Conservation (phyloP, 164 flowering plant genomes). For the Vitis rotundifolia region DNA sequence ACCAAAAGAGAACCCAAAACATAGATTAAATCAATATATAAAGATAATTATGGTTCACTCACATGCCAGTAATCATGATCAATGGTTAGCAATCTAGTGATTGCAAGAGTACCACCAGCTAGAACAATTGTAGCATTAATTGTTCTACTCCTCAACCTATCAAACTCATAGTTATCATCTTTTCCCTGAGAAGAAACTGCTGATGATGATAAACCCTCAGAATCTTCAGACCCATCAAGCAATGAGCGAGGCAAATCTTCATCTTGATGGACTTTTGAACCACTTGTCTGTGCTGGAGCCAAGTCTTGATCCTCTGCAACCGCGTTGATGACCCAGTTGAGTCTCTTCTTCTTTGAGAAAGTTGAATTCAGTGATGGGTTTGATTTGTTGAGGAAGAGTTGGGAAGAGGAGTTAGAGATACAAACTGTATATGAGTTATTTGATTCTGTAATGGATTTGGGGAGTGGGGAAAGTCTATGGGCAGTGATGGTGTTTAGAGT, state of each 20-base stretch:
- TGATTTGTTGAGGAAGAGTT: constrained; percentile 3
- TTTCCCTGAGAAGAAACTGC: constrained; percentile 19
- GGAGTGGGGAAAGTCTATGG: constrained; percentile 13
- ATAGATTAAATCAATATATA: not conserved
- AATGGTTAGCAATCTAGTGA: constrained; percentile 76
- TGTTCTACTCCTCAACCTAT: constrained; percentile 40
- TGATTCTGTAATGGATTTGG: constrained; percentile 12
- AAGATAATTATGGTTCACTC: constrained; percentile 9
- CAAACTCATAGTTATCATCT: constrained; percentile 26
- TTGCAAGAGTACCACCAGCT: constrained; percentile 67
- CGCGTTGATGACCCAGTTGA: constrained; percentile 21
- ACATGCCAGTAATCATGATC: constrained; percentile 90
- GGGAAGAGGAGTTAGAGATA: constrained; percentile 10
- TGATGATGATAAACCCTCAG: constrained; percentile 26
- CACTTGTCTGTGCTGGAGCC: constrained; percentile 40
- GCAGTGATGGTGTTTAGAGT: constrained; percentile 26
- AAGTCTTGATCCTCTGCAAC: constrained; percentile 46
- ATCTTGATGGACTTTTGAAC: constrained; percentile 34
- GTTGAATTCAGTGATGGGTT: constrained; percentile 6
- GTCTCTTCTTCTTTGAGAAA: constrained; percentile 14
- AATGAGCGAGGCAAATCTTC: constrained; percentile 18
- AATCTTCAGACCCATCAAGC: constrained; percentile 37
- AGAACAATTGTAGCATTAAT: constrained; percentile 76
- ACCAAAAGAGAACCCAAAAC: not conserved
- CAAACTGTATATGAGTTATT: not conserved